Base-by-base conservation (phyloP, 1,284 basidiomycete genomes). In the Gymnopus androsaceus region DNA sequence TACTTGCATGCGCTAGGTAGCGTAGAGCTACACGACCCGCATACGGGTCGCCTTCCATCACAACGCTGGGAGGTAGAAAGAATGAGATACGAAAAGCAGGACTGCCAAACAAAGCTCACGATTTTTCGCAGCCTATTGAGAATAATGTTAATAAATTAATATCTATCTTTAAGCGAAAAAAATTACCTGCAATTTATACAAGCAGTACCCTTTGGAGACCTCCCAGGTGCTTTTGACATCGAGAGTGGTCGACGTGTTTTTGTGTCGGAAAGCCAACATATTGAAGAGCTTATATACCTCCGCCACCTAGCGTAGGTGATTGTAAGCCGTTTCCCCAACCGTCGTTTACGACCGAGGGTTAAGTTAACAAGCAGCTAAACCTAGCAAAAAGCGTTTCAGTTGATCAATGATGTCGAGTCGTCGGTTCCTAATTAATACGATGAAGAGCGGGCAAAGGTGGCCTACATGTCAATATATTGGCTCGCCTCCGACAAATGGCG, bases 1-100 rank as follows among this genome's bases (percentile, higher is more conserved):
- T 61, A 61, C 33, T 40, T 47, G 49, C 60, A 61, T 19, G 25
- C 30, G 19, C 47, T 44, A 12, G 51, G 48, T 7, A 40, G 28
- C 5, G 36, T 31, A 14, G 42, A 19, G 11, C 31, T 48, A 38
- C 60, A 61, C 11, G 49, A 31, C 2, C 54, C 47, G 25, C 60
- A 61, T n/a, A 55, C 45, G 12, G 60, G 60, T 8, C 55, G 50
- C 17, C 28, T 47, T 4, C 60, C 60, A 36, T 61, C 60, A 28
- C 60, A 61, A 36, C 51, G 52, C 60, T 61, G 33, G 17, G 41
- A 21, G 15, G 40, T 5, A n/a, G 38, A 17, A 14, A 27, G 7
- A 45, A 17, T 31, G 17, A 41, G 11, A 27, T 30, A 25, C 15
- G 3, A n/a, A 21, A 23, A 23, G 31, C 2, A 27, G 30, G 14